phyloP scores from a whole-genome alignment of 2,329 filamentous ascomycete species.

The Tolypocladium sp. region DNA sequence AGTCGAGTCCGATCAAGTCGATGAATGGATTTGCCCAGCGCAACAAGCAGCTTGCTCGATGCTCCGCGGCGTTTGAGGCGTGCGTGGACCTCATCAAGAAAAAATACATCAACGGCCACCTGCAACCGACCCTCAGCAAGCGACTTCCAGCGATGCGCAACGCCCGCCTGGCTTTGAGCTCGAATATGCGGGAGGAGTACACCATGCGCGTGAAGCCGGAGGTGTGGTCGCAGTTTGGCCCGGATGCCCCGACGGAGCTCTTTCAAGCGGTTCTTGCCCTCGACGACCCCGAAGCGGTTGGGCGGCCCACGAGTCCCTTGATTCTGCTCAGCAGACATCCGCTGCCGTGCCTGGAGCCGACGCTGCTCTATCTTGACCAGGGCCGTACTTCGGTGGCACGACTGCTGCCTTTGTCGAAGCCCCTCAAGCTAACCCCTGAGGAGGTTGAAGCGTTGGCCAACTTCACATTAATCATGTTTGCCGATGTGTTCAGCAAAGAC shows the following conservation, averaged over 20 bases:
- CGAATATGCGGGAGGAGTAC: slow-evolving; percentile 67
- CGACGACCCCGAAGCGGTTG: slow-evolving; percentile 43
- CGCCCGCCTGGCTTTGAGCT: slow-evolving; percentile 70
- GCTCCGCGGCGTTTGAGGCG: slow-evolving; percentile 78
- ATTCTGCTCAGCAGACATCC: slow-evolving; percentile 59
- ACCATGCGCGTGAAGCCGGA: slow-evolving; percentile 69
- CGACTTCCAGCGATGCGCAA: slow-evolving; percentile 77
- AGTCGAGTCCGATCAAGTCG: slow-evolving; percentile 60
- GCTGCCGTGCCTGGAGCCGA: slow-evolving; percentile 56
- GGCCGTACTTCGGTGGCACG: slow-evolving; percentile 50
- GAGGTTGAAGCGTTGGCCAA: slow-evolving; percentile 48
- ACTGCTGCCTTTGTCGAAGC: slow-evolving; percentile 31
- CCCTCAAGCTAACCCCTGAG: slow-evolving; percentile 33
- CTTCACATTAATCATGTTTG: slow-evolving; percentile 70
- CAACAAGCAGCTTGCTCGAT: slow-evolving; percentile 73
- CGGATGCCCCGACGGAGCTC: slow-evolving; percentile 36
- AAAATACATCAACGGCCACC: slow-evolving; percentile 60
- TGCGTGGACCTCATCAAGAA: slow-evolving; percentile 61
- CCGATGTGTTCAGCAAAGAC: slow-evolving; percentile 81
- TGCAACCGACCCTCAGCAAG: slow-evolving; percentile 66
- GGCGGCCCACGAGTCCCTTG: slow-evolving; percentile 52
- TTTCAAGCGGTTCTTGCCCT: slow-evolving; percentile 56
- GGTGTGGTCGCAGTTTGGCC: slow-evolving; percentile 51
- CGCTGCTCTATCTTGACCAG: slow-evolving; percentile 64
- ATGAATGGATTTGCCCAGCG: slow-evolving; percentile 52